Evolutionary conservation across 1,284 basidiomycete genomes (phyloP).

Genomic region (Ganoderma meredithae): DNA sequence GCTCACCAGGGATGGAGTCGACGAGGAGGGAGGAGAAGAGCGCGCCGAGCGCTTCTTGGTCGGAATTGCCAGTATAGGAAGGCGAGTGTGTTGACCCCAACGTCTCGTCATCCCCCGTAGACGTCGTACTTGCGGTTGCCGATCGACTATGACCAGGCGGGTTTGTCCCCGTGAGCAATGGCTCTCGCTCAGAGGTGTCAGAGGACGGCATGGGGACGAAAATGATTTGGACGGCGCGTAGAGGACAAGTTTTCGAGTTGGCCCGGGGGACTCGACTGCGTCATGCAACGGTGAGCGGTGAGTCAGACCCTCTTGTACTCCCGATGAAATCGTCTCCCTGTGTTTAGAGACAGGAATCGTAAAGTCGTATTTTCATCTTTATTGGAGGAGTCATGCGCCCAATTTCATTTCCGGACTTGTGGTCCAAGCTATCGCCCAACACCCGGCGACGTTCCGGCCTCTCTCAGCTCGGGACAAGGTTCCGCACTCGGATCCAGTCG

Average conservation of each 20-base stretch:
- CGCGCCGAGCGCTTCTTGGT: conserved; percentile 42
- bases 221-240: not conserved
- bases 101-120: conserved; percentile 26
- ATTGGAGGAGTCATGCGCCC: conserved; percentile 6
- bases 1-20: conserved; percentile 64
- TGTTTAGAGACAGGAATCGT: not conserved
- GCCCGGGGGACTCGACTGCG: not conserved
- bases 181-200: conserved; percentile 29
- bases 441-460: not conserved
- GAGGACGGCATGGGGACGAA: not conserved
- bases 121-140: conserved; percentile 18
- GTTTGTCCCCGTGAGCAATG: conserved; percentile 23
- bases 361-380: not conserved
- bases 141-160: conserved; percentile 8
- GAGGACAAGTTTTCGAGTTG: not conserved
- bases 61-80: conserved; percentile 30
- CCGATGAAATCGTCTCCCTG: not conserved
- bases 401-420: conserved; percentile 3
- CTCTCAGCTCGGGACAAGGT: not conserved
- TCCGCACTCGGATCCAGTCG: conserved; percentile 8
- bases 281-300: not conserved
- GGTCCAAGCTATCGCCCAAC: conserved; percentile 5
- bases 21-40: conserved; percentile 56
- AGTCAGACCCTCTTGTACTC: conserved; percentile 10
- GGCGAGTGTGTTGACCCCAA: conserved; percentile 26